A percentile compares a stretch with the other conserved stretches of the same genome.
Conservation (phyloP, 768 basidiomycete species). For the Lentinula boryana region DNA sequence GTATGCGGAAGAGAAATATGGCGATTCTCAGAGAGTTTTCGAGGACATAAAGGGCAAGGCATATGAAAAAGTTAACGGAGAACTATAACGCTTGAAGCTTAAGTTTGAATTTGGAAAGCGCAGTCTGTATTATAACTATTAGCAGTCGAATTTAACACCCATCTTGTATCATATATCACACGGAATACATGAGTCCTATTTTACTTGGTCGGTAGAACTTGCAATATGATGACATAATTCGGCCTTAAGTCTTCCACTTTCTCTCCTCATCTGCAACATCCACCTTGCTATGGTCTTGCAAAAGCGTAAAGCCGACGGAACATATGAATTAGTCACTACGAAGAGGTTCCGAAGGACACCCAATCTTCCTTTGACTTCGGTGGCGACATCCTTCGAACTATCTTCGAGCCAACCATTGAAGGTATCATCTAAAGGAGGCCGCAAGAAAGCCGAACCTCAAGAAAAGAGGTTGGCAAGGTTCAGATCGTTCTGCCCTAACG, state of each 20-base stretch:
- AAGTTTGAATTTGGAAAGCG: neutral
- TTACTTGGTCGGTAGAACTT: no score
- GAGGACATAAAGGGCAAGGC: constrained; percentile 5
- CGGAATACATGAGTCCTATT: no score
- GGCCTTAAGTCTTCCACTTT: neutral
- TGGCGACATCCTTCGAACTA: neutral
- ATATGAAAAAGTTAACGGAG: neutral
- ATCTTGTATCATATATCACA: no score
- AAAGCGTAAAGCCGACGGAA: constrained; percentile 2
- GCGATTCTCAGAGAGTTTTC: constrained; percentile 8
- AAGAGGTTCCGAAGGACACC: neutral
- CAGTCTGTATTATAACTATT: no score
- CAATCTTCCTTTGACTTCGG: neutral
- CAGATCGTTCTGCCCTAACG: neutral
- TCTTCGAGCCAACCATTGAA: neutral
- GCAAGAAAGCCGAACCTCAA: neutral
- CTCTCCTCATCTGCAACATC: neutral
- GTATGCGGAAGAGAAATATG: constrained; percentile 20
- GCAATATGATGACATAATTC: neutral
- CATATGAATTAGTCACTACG: neutral
- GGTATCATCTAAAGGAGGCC: neutral
- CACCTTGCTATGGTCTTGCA: neutral
- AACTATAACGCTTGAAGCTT: neutral
- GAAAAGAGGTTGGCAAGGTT: constrained; percentile 3
- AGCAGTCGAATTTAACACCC: no score